These are phyloP conservation scores for Cyclocybe aegerita DNA, from an alignment of 768 basidiomycete genomes.

Conservation along the genomic window DNA sequence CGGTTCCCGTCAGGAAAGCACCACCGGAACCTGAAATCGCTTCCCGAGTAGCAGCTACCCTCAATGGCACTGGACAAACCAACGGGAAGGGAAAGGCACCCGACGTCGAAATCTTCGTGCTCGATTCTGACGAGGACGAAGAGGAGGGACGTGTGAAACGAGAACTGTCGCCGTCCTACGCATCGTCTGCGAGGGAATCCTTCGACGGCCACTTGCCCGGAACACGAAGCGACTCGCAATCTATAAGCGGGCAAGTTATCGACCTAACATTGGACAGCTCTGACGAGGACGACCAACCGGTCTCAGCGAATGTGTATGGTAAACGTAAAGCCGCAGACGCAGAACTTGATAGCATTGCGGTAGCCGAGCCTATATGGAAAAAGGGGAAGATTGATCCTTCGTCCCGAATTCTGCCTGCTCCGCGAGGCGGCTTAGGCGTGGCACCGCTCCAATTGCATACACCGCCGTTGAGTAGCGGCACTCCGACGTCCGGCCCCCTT, in stretches of 20 bases:
- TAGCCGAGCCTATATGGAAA: conserved; percentile 75
- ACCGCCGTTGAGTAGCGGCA: conserved; percentile 10
- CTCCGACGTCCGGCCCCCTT: conserved; percentile 10
- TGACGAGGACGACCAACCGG: conserved; percentile 70
- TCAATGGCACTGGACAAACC: conserved; percentile 28
- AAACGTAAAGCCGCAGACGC: conserved; percentile 63
- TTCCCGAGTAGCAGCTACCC: conserved; percentile 19
- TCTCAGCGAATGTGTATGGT: conserved; percentile 27
- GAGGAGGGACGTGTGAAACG: conserved; percentile 75
- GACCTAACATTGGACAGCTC: conserved; percentile 76
- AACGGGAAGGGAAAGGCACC: conserved; percentile 46
- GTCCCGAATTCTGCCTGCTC: conserved; percentile 11
- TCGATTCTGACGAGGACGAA: conserved; percentile 81
- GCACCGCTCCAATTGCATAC: conserved; percentile 10
- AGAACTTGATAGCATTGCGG: conserved; percentile 41
- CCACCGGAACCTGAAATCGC: conserved; percentile 15
- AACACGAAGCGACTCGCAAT: conserved; percentile 21
- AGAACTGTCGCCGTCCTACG: conserved; percentile 68
- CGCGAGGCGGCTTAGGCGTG: conserved; percentile 3
- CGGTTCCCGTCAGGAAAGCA: conserved; percentile 32
- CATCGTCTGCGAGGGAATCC: conserved; percentile 40
- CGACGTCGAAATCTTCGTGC: conserved; percentile 58
- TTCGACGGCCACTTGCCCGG: conserved; percentile 25
- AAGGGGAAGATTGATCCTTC: conserved; percentile 45
- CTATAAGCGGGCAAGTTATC: conserved; percentile 54